Evolutionary conservation across 2,329 filamentous ascomycete genomes (phyloP).

Genomic region (Calonectria hawksworthii): DNA sequence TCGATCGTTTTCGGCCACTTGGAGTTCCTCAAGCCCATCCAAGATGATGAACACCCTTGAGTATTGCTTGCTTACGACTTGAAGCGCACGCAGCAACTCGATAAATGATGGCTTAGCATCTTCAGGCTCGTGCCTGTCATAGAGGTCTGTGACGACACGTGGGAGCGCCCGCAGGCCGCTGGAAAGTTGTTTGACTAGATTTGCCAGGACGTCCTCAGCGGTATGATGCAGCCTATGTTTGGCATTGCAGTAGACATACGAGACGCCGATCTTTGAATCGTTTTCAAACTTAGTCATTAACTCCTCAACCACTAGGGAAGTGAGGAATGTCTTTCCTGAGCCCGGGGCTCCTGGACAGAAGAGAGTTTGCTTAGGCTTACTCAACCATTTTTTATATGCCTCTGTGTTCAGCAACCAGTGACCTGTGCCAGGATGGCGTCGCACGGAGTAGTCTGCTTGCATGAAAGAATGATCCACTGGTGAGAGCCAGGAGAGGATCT

Average conservation of each 20-base stretch:
- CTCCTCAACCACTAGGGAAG: not conserved
- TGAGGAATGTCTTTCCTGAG: not conserved
- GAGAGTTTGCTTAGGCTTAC: not conserved
- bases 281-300: not conserved
- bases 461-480: not conserved
- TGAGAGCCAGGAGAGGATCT: not conserved
- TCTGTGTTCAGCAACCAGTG: not conserved
- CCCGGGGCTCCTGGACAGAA: not conserved
- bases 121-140: not conserved
- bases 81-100: not conserved
- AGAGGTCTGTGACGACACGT: not conserved
- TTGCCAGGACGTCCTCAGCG: not conserved
- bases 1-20: not conserved
- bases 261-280: not conserved
- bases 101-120: not conserved
- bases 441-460: not conserved
- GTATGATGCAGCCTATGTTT: not conserved
- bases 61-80: not conserved
- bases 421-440: not conserved
- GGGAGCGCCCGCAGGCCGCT: not conserved
- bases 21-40: not conserved
- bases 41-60: not conserved
- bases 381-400: slow-evolving; percentile 5
- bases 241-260: slow-evolving; percentile 1
- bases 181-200: not conserved